Evolutionary conservation across 202 grass and related monocot genomes (phyloP).

Genomic region (Eragrostis tef): DNA sequence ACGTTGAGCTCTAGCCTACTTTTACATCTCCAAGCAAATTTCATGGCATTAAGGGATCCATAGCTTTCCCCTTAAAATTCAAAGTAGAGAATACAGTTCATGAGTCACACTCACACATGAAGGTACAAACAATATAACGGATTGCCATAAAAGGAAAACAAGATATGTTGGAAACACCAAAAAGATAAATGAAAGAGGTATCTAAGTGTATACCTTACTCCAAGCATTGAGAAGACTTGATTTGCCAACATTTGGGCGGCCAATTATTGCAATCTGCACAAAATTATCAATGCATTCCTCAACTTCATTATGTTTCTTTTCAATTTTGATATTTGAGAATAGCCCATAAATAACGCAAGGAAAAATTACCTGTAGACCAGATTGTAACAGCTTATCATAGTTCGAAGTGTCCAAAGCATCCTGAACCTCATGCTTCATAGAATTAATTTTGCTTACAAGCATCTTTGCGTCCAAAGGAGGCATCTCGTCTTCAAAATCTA

Average conservation of each 20-base stretch:
- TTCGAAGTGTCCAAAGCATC: conserved; percentile 84
- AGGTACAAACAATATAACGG: conserved; percentile 7
- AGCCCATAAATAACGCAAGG: neutral
- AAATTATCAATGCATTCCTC: conserved; percentile 9
- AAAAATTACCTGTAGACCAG: conserved; percentile 81
- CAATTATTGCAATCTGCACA: conserved; percentile 86
- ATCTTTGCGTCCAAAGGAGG: conserved; percentile 61
- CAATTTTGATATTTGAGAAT: neutral
- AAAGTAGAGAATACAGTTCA: neutral
- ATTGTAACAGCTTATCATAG: conserved; percentile 87
- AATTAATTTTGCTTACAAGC: conserved; percentile 67
- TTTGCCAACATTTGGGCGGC: conserved; percentile 95
- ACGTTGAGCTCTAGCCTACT: neutral
- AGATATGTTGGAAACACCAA: neutral
- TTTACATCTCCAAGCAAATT: conserved; percentile 4
- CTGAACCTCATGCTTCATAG: conserved; percentile 69
- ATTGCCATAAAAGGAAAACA: neutral
- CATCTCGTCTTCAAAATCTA: conserved; percentile 99
- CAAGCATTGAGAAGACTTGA: conserved; percentile 95
- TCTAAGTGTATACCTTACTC: conserved; percentile 80
- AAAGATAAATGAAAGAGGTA: conserved; percentile 9
- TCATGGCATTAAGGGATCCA: neutral
- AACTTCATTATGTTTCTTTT: conserved; percentile 16
- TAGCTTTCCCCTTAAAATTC: neutral
- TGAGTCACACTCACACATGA: neutral